phyloP scores from a whole-genome alignment of 2,329 filamentous ascomycete genomes.

The Bipolaris bicolor region DNA sequence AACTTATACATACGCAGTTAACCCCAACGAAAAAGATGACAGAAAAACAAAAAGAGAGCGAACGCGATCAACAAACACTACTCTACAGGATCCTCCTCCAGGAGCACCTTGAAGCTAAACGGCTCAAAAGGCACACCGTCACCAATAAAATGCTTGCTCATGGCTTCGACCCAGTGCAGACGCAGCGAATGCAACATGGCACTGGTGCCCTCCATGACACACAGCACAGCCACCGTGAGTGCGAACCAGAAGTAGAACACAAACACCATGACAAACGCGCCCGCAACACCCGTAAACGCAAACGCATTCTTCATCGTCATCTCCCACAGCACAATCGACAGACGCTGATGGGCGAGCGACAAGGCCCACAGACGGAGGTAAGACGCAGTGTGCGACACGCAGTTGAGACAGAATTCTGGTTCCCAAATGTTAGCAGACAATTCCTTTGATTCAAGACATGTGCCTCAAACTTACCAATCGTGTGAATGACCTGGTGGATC shows the following conservation, averaged over 20 bases:
- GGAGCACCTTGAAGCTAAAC: conserved; percentile 82
- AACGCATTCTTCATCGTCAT: conserved; percentile 91
- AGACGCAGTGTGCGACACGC: conserved; percentile 96
- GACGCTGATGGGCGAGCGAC: conserved; percentile 96
- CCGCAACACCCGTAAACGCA: conserved; percentile 66
- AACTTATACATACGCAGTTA: conserved; percentile 8
- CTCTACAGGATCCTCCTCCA: conserved; percentile 74
- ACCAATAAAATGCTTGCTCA: conserved; percentile 96
- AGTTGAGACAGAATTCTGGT: conserved; percentile 96
- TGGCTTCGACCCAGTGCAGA: conserved; percentile 95
- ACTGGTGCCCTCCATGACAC: conserved; percentile 94
- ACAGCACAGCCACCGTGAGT: conserved; percentile 78
- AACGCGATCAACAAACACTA: conserved; percentile 14
- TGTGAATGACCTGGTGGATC: conserved; percentile 99
- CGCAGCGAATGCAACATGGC: conserved; percentile 93
- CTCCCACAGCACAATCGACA: conserved; percentile 92
- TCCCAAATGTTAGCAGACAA: conserved; percentile 26
- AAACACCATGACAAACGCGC: conserved; percentile 80
- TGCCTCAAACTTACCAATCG: conserved; percentile 73
- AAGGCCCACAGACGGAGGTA: conserved; percentile 98
- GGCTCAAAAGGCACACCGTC: conserved; percentile 84
- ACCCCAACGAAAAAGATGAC: not conserved
- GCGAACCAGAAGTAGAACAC: conserved; percentile 91
- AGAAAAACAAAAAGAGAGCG: not conserved
- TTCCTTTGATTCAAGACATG: not conserved